Evolutionary conservation across 2,329 filamentous ascomycete species (phyloP).

Genomic region (Apiospora malaysiana): DNA sequence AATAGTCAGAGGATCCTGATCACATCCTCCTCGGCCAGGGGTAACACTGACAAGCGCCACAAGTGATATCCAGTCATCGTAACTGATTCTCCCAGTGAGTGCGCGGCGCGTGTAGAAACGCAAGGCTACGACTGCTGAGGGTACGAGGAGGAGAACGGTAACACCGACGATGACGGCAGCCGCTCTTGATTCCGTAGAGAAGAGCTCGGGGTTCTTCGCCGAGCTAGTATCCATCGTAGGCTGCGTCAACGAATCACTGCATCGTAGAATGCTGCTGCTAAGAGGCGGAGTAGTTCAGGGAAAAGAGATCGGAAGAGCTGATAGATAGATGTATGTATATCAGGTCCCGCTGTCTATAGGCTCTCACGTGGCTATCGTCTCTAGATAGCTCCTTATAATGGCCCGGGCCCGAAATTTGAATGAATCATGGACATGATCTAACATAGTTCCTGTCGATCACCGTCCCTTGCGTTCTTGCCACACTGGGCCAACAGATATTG

Average conservation of each 20-base stretch:
- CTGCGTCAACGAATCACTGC: slow-evolving; percentile 10
- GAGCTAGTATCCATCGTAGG: slow-evolving; percentile 4
- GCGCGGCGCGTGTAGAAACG: slow-evolving; percentile 13
- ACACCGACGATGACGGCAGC: slow-evolving; percentile 11
- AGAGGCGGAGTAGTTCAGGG: neutral
- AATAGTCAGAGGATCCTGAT: neutral
- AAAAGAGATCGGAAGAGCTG: neutral
- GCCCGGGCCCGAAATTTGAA: neutral
- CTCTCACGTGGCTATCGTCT: neutral
- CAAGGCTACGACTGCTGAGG: neutral
- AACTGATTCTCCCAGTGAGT: slow-evolving; percentile 5
- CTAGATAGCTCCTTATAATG: neutral
- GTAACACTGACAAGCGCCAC: neutral
- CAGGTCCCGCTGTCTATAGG: neutral
- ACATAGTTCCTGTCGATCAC: slow-evolving; percentile 15
- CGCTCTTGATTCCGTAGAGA: neutral
- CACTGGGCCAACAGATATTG: neutral
- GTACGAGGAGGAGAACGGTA: neutral
- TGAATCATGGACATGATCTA: slow-evolving; percentile 12
- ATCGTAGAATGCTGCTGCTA: neutral
- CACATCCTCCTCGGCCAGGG: neutral
- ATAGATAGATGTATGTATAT: neutral
- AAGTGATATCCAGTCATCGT: slow-evolving; percentile 12
- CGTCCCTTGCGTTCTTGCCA: neutral
- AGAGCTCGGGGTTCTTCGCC: slow-evolving; percentile 11